phyloP scores from a whole-genome alignment of 192 early-diverging fungal species.

The Coemansia sp. region DNA sequence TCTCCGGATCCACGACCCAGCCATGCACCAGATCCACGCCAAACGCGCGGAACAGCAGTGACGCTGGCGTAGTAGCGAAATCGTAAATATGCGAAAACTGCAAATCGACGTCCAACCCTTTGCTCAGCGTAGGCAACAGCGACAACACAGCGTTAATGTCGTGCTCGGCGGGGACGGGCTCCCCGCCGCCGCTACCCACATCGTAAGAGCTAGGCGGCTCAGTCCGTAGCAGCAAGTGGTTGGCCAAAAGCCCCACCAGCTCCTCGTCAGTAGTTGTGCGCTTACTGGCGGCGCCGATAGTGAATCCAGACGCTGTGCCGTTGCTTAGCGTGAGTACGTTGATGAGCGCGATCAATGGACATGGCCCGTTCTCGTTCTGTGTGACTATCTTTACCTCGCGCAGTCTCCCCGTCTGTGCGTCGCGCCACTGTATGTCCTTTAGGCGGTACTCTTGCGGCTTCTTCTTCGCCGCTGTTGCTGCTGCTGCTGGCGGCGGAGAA shows the following conservation, averaged over 20 bases:
- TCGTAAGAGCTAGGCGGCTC: constrained; percentile 7
- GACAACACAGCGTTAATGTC: constrained; percentile 12
- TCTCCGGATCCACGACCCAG: constrained; percentile 78
- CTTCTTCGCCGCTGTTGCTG: no score
- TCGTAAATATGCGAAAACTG: constrained; percentile 73
- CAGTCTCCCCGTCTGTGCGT: constrained; percentile 48
- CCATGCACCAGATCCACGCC: constrained; percentile 85
- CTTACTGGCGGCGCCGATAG: constrained; percentile 39
- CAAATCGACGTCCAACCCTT: constrained; percentile 84
- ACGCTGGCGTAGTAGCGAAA: constrained; percentile 67
- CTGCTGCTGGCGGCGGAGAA: neutral
- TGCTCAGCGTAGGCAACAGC: constrained; percentile 35
- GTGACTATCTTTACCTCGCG: constrained; percentile 76
- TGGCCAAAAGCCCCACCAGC: constrained; percentile 73
- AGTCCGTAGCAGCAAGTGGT: constrained; percentile 61
- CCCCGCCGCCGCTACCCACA: no score
- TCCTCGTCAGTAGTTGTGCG: constrained; percentile 66
- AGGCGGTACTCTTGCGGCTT: constrained; percentile 63
- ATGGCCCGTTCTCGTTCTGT: constrained; percentile 94
- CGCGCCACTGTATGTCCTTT: constrained; percentile 73
- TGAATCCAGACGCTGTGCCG: constrained; percentile 65
- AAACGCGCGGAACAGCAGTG: constrained; percentile 77
- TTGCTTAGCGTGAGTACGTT: constrained; percentile 83
- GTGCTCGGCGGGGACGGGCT: neutral
- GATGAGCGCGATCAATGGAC: constrained; percentile 82